Base-by-base conservation (phyloP, 2,329 filamentous ascomycete species). In the Penicillium sp. region DNA sequence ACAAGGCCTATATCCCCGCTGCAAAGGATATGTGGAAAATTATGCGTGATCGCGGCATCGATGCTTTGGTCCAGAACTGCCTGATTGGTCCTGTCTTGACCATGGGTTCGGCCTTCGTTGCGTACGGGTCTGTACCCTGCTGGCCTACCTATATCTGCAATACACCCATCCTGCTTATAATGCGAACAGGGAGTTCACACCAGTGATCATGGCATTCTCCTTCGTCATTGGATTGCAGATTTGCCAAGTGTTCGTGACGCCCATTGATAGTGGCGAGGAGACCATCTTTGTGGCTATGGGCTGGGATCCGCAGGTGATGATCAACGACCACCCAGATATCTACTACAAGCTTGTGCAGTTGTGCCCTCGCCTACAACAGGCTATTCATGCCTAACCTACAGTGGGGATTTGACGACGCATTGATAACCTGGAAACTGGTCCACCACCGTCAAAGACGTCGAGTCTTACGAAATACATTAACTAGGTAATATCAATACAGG, bases 171-270 rank as follows among this genome's bases (percentile, higher is more conserved):
- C 89, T 0, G 75, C 76, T 0, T 95, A 95, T 77, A 95, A 95
- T 15, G 70, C 77, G 9, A 82, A 84, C 49, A 76, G 74, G 18
- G 64, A 70, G 9, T 95, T 84, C 67, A 93, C 89, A 0, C 78
- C 86, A 0, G 83, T 95, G 7, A 79, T 95, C 15, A 81, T 95
- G 66, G 88, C 88, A 0, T 95, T 92, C 67, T 77, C 89, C 0
- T 95, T 96, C 73, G 74, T 96, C 45, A 91, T 96, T 56, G 92
- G 92, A 6, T 73, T 95, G 57, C 92, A 96, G 69, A 87, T 96
- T 52, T 87, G 86, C 67, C 87, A 95, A 68, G 82, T 95, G 56
- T 95, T 96, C 72, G 88, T 92, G 29, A 92, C 88, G 0, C 92
- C 92, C 1, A 77, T 97, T 49, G 85, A 85, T 55, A 91, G 86